Percentiles rank a stretch among this genome's conserved stretches.
Conservation (phyloP, 306 rosid species). For the Hippophae gyantsensis region DNA sequence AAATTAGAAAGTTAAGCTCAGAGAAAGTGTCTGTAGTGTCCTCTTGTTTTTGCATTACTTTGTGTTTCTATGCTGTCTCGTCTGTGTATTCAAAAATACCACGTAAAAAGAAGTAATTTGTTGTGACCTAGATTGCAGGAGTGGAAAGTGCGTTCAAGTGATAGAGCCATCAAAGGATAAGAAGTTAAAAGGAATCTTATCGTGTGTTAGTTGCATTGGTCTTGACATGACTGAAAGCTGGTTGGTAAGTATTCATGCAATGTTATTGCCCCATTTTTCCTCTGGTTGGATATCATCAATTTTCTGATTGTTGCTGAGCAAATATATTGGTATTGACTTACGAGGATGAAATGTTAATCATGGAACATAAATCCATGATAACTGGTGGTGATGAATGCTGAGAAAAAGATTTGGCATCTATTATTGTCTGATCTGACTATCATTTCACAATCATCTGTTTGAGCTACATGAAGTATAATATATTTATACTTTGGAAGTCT, state of each 20-base stretch:
- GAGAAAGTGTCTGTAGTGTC: background rate
- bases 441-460: no score
- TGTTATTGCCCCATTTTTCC: constrained; percentile 1
- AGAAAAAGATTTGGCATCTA: no score
- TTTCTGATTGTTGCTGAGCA: background rate
- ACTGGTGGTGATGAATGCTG: no score
- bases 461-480: no score
- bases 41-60: background rate
- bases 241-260: constrained; percentile 56
- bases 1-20: constrained; percentile 3
- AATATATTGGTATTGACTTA: background rate
- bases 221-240: constrained; percentile 90
- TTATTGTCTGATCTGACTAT: no score
- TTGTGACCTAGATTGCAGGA: constrained; percentile 62
- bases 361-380: no score
- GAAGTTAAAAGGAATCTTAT: constrained; percentile 44
- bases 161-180: constrained; percentile 52
- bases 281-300: background rate
- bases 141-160: constrained; percentile 67
- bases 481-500: no score
- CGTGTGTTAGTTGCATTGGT: constrained; percentile 62
- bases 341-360: background rate
- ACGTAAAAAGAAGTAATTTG: background rate
- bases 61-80: constrained; percentile 8
- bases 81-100: background rate